Base-by-base conservation (phyloP, 768 basidiomycete species). In the Russula brevipes region DNA sequence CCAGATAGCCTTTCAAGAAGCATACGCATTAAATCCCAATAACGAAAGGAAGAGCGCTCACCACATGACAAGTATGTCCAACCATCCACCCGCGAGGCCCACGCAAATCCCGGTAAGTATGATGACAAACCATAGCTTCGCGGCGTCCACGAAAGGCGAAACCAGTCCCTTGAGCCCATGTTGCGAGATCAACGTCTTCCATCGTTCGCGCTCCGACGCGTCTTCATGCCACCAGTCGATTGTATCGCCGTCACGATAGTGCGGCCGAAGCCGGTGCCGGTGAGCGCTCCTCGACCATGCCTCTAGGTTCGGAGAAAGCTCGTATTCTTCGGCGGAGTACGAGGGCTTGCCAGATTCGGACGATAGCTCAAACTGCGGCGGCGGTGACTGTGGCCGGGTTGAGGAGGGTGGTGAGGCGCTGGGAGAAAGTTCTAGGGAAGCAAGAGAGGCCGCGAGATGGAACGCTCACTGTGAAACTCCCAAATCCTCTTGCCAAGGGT, bases 31-130 rank as follows among this genome's bases (percentile, higher is more conserved):
- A 44, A n/a, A 50, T 47, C 9, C 17, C 38, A 16, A 46, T 41
- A 6, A 33, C 10, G 16, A 52, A 30, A 2, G 19, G 39, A 56
- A 45, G 19, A n/a, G 14, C 8, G 63, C 74, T 46, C 71, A 87
- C 87, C 88, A 89, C 75, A 83, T 84, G 8, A 89, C 87, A 44
- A 89, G 74, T 7, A 89, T 82, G 73, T 89, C 88, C 60, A 89
- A 68, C 83, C 83, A 88, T 4, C 85, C 88, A 31, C 88, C 88
- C 24, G 82, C 80, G 10, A 86, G 74, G 4, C 88, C 88, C 49
- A 88, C 82, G 1, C 85, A 86, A 19, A 86, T 69, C 10, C 87
- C 88, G 19, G 86, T 87, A 54, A 81, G 65, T 64, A 87, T 79
- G 11, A 88, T 79, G n/a, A 88, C 81, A 30, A 88, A 74, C 87